Conservation (phyloP, 306 rosid genomes). For the Begonia peltatifolia region DNA sequence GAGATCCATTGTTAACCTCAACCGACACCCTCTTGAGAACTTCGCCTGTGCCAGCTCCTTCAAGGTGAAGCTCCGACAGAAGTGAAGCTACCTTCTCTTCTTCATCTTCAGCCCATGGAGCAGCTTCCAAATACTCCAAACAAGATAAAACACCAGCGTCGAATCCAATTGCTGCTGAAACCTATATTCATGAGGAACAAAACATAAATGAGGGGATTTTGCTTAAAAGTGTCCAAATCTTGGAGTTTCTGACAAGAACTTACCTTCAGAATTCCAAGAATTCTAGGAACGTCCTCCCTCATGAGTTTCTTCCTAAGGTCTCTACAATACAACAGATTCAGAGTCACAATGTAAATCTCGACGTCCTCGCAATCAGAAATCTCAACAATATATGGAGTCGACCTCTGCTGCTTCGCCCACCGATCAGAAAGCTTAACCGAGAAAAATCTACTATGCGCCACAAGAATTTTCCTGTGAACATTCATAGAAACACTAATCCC, state of each 20-base stretch:
- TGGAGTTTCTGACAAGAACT: not conserved
- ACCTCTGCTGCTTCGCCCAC: slow-evolving; percentile 58
- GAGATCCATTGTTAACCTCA: slow-evolving; percentile 49
- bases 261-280: slow-evolving; percentile 84
- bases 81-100: slow-evolving; percentile 93
- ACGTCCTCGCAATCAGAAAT: slow-evolving; percentile 94
- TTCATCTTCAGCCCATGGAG: slow-evolving; percentile 97
- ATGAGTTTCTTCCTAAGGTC: slow-evolving; percentile 79
- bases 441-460: slow-evolving; percentile 71
- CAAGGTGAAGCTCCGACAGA: slow-evolving; percentile 81
- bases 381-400: slow-evolving; percentile 59
- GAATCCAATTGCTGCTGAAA: slow-evolving; percentile 87
- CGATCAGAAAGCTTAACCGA: slow-evolving; percentile 67
- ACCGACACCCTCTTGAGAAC: slow-evolving; percentile 82
- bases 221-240: too few relatives aligned
- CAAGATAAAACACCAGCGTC: slow-evolving; percentile 91
- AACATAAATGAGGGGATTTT: not conserved
- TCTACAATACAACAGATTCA: slow-evolving; percentile 81
- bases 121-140: slow-evolving; percentile 95
- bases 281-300: slow-evolving; percentile 77
- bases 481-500: slow-evolving; percentile 58
- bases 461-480: slow-evolving; percentile 79
- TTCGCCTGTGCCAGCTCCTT: slow-evolving; percentile 75
- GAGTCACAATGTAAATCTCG: slow-evolving; percentile 71
- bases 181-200: slow-evolving; percentile 25